These are phyloP conservation scores for Lathyrus oleraceus DNA, from an alignment of 306 rosid species.

Conservation along the genomic window DNA sequence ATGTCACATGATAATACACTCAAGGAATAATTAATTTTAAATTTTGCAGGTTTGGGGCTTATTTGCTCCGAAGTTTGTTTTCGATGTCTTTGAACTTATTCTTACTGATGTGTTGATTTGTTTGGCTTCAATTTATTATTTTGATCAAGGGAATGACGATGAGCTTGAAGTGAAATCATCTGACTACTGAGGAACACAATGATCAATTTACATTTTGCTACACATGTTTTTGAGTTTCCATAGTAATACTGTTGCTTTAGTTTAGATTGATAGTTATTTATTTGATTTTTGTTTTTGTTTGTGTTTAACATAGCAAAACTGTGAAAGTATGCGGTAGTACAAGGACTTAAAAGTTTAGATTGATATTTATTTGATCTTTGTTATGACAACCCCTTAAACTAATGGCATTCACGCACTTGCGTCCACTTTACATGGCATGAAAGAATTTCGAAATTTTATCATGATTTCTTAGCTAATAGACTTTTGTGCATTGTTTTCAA, in stretches of 20 bases:
- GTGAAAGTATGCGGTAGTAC: not conserved
- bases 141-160: slow-evolving; percentile 40
- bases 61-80: slow-evolving; percentile 95
- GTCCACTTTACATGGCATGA: too few relatives aligned
- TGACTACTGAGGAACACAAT: slow-evolving; percentile 23
- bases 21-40: not conserved
- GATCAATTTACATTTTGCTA: not conserved
- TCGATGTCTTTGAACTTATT: slow-evolving; percentile 72
- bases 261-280: not conserved
- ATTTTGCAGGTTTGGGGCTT: slow-evolving; percentile 92
- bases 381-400: too few relatives aligned
- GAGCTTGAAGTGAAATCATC: slow-evolving; percentile 15
- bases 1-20: slow-evolving; percentile 18
- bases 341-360: not conserved
- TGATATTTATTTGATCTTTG: too few relatives aligned
- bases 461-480: too few relatives aligned
- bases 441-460: too few relatives aligned
- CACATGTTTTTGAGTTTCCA: not conserved
- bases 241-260: slow-evolving; percentile 11
- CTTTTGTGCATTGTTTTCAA: too few relatives aligned
- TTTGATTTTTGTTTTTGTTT: not conserved
- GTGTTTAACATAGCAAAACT: slow-evolving; percentile 11
- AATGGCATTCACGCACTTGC: too few relatives aligned
- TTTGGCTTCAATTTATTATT: slow-evolving; percentile 72
- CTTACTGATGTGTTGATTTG: slow-evolving; percentile 71